phyloP scores from a whole-genome alignment of 345 rosid genomes.

The Lagerstroemia speciosa region DNA sequence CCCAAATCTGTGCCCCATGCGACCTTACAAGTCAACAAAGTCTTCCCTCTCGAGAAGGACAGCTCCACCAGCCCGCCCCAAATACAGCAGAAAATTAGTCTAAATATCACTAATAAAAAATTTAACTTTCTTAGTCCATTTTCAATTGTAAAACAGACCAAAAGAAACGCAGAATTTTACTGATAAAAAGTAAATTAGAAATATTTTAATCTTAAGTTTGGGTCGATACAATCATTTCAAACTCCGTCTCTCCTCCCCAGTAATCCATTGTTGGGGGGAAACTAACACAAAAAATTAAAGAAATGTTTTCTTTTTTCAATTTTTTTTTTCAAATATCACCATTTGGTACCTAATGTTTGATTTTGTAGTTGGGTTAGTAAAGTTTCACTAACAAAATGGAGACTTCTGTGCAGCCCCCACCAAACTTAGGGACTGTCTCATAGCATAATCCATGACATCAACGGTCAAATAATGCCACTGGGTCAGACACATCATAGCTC shows the following conservation, averaged over 20 bases:
- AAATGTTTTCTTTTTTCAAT: neutral
- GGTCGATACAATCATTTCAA: too few species aligned
- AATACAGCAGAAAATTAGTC: neutral
- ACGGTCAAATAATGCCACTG: neutral
- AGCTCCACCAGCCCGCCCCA: neutral
- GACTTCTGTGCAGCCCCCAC: neutral
- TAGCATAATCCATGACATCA: constrained; percentile 1
- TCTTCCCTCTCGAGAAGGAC: constrained; percentile 8
- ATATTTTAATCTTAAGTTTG: too few species aligned
- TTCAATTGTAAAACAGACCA: too few species aligned
- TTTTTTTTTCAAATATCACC: neutral
- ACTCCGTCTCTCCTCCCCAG: too few species aligned
- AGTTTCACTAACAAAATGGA: neutral
- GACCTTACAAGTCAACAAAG: constrained; percentile 4
- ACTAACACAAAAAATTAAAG: too few species aligned
- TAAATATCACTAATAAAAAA: neutral
- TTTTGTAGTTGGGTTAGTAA: neutral
- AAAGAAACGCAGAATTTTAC: too few species aligned
- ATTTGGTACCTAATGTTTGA: constrained; percentile 5
- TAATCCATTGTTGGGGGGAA: constrained; percentile 47
- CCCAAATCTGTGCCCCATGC: constrained; percentile 24
- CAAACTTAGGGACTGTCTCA: neutral
- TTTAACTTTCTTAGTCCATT: too few species aligned
- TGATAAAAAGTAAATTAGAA: too few species aligned
- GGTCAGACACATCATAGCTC: neutral